Evolutionary conservation across 2,329 filamentous ascomycete species (phyloP).

Genomic region (Neopestalotiopsis clavispora): DNA sequence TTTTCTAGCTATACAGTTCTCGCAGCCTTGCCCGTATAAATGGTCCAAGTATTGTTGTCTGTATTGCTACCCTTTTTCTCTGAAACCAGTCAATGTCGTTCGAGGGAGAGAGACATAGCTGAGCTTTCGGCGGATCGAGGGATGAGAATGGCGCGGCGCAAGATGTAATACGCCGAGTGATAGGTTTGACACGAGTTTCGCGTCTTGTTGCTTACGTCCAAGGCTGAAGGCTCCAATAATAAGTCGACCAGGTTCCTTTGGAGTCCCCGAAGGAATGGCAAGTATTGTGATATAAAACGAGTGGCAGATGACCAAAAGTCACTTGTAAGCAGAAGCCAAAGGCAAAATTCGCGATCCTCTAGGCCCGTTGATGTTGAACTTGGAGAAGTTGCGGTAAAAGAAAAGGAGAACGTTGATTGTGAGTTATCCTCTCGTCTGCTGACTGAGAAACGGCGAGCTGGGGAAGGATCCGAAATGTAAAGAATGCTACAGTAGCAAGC

Average conservation of each 20-base stretch:
- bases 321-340: background rate
- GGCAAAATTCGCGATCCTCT: background rate
- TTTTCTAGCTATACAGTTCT: background rate
- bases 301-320: constrained; percentile 8
- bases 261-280: background rate
- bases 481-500: background rate
- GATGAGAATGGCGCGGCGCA: background rate
- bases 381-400: background rate
- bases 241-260: background rate
- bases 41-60: background rate
- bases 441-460: background rate
- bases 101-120: constrained; percentile 12
- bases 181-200: constrained; percentile 8
- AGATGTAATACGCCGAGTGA: background rate
- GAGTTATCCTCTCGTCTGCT: background rate
- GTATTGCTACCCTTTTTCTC: background rate
- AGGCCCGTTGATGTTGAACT: background rate
- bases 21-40: background rate
- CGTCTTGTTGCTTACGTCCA: background rate
- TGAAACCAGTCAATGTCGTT: background rate
- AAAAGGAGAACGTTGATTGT: background rate
- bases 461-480: background rate
- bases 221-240: background rate
- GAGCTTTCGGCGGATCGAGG: background rate
- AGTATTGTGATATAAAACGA: constrained; percentile 4